Base-by-base conservation (phyloP, 2,329 filamentous ascomycete genomes). In the Calonectria ilicicola region DNA sequence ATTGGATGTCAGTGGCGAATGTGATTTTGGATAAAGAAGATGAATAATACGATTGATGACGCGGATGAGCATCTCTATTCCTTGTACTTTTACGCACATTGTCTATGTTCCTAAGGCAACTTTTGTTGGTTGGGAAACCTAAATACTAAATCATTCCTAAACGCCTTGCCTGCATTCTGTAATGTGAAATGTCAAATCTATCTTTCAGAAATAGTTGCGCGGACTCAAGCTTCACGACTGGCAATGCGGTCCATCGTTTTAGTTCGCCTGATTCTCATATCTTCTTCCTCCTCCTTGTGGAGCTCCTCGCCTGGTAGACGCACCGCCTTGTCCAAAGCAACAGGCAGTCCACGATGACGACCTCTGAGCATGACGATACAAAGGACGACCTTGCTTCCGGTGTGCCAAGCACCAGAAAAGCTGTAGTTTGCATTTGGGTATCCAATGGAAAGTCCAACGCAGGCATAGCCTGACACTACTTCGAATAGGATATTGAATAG, bases 401-500 rank as follows among this genome's bases (percentile, higher is more conserved):
- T 83, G 67, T 88, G 87, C 85, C 89, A 89, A 0, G 86, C 86
- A 2, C 90, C 90, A 56, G 84, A 84, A 69, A 93, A 89, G 65
- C 89, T 90, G 77, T 88, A 90, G 60, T 87, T 86, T 69, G 87
- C 82, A 12, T 85, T 84, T 0, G 90, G 89, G 26, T 90, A 82
- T 0, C 91, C 91, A 1, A 89, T 86, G 29, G 87, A 90, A 19
- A 93, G 84, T 5, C 91, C 91, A n/a, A 93, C 90, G 65, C 88
- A 90, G 8, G 90, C 90, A 77, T 92, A 93, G 2, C 85, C 89
- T 1, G 86, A 88, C 2, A 89, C 86, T 10, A 90, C 87, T 78
- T 91, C 89, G 72, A 91, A 91, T 2, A 90, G 79, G 69, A 92
- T 86, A 75, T 91, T 92, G 80, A 92, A 92, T 6, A 91, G 87